Percentiles rank a stretch among this genome's conserved stretches.
Evolutionary conservation across 2,329 filamentous ascomycete species (phyloP).

Genomic region (Xylariaceae sp.): DNA sequence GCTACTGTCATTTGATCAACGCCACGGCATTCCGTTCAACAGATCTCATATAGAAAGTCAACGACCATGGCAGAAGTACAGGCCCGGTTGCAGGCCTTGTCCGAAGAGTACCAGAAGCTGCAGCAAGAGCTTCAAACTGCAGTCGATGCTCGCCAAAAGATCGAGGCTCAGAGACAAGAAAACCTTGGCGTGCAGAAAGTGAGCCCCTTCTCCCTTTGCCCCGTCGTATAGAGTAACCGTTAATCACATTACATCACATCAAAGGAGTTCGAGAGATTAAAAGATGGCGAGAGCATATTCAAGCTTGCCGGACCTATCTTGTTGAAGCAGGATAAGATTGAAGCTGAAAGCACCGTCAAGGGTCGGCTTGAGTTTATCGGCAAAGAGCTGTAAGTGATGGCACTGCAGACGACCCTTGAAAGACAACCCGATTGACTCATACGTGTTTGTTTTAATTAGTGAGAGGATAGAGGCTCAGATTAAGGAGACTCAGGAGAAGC

Average conservation of each 20-base stretch:
- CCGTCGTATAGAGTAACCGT: not conserved
- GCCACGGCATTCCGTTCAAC: not conserved
- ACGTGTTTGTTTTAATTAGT: constrained; percentile 12
- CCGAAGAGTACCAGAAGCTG: constrained; percentile 80
- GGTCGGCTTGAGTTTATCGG: constrained; percentile 87
- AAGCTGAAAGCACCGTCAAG: constrained; percentile 87
- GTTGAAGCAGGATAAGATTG: constrained; percentile 86
- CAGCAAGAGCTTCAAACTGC: constrained; percentile 78
- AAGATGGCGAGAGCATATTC: constrained; percentile 84
- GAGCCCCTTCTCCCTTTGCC: constrained; percentile 12
- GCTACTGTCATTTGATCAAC: not conserved
- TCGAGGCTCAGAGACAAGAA: constrained; percentile 91
- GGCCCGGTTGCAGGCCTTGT: constrained; percentile 72
- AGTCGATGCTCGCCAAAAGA: constrained; percentile 77
- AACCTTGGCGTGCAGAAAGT: constrained; percentile 84
- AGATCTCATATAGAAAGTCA: not conserved
- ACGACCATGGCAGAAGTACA: constrained; percentile 63
- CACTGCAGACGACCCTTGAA: not conserved
- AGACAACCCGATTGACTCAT: not conserved
- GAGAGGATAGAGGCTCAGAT: constrained; percentile 44
- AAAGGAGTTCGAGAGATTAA: constrained; percentile 75
- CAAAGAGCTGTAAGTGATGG: constrained; percentile 72
- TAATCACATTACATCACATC: not conserved
- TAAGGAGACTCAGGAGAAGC: constrained; percentile 50
- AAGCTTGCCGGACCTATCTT: constrained; percentile 91